Base-by-base conservation (phyloP, 192 early-diverging fungal genomes). In the Backusella westeae region DNA sequence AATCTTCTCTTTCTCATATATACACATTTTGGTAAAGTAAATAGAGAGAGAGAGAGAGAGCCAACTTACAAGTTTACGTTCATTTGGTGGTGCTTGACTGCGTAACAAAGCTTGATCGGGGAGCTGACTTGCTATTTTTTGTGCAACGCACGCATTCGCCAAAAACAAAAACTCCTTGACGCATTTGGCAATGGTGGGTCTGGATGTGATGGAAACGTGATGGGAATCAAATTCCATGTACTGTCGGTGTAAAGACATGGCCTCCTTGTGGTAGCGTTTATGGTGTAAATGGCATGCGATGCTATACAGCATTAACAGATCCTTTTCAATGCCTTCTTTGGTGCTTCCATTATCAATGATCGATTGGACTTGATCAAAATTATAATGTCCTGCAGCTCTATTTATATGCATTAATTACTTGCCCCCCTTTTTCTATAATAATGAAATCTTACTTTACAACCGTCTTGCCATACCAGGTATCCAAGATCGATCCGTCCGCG, bases 71-170 rank as follows among this genome's bases (percentile, higher is more conserved):
- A 63, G 56, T 63, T 63, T 63, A 63, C 26, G 56, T 14, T 63
- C 9, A 29, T 29, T 29, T 10, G 56, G 56, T 63, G 56, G 56
- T 63, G 56, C 91, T 41, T 95, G 93, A 1, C 92, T 92, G 74
- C 98, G 94, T 63, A 99, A 82, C 82, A 99, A 86, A 2, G 98
- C 95, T 17, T 93, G 94, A 41, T 98, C 96, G 0, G 98, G 98
- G 80, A 96, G 95, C 75, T 88, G 84, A 73, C 92, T 88, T 72
- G 90, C 91, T 29, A 98, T 97, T 78, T 95, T 94, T 77, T 92
- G 89, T 4, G 98, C 97, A 4, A 98, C 98, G 75, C 90, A 94
- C 69, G 96, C 96, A 75, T 99, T 98, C 17, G 96, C 97, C 34
- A 98, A 85, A 59, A 63, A 63, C 26, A 63, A 29, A 63, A 63